phyloP scores from a whole-genome alignment of 2,329 filamentous ascomycete species.

The Chrysoporthe puriensis region DNA sequence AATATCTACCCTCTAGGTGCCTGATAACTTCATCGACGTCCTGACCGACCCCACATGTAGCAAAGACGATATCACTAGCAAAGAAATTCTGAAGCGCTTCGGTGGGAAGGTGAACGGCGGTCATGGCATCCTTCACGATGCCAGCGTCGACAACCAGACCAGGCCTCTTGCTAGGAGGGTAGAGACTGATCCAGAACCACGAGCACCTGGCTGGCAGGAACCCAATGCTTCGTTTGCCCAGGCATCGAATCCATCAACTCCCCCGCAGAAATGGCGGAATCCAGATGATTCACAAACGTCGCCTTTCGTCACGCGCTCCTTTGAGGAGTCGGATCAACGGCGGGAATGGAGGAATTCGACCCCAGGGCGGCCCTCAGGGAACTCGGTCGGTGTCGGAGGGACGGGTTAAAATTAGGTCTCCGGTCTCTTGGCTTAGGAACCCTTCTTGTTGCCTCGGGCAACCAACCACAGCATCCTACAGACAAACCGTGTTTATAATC shows the following conservation, averaged over 20 bases:
- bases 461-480: slow-evolving; percentile 4
- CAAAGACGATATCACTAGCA: slow-evolving; percentile 87
- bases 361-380: slow-evolving; percentile 52
- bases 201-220: slow-evolving; percentile 66
- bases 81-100: slow-evolving; percentile 94
- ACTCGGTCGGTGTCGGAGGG: slow-evolving; percentile 53
- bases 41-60: slow-evolving; percentile 79
- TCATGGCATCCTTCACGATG: slow-evolving; percentile 61
- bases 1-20: slow-evolving; percentile 64
- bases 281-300: slow-evolving; percentile 50
- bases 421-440: not conserved
- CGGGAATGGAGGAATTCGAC: slow-evolving; percentile 63
- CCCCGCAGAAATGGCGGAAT: slow-evolving; percentile 50
- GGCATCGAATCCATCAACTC: slow-evolving; percentile 48
- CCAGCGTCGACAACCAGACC: slow-evolving; percentile 60
- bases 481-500: slow-evolving; percentile 27
- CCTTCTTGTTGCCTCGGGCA: not conserved
- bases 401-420: slow-evolving; percentile 38
- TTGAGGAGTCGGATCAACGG: slow-evolving; percentile 51
- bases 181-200: slow-evolving; percentile 74
- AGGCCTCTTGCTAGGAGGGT: slow-evolving; percentile 65
- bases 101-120: slow-evolving; percentile 63
- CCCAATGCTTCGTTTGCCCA: slow-evolving; percentile 48
- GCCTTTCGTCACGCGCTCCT: slow-evolving; percentile 47
- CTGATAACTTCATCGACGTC: slow-evolving; percentile 85